Percentiles rank a stretch among this genome's conserved stretches.
These are phyloP conservation scores for Lathyrus aphaca DNA, from an alignment of 306 rosid genomes.

Conservation along the genomic window DNA sequence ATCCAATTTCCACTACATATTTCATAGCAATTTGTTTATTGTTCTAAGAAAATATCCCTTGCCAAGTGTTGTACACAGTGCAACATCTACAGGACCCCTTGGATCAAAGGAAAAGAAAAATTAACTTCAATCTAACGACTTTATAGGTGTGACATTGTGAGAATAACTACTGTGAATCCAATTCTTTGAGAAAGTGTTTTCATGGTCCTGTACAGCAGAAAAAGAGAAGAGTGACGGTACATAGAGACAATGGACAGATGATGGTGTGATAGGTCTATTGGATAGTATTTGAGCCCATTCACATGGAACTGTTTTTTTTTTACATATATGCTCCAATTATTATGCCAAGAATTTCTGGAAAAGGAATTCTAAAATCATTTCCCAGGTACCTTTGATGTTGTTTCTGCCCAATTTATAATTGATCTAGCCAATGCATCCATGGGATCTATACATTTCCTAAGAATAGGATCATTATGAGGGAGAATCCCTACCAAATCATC, in stretches of 20 bases:
- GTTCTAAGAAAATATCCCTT: too few relatives aligned
- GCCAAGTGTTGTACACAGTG: too few relatives aligned
- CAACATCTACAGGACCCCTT: too few relatives aligned
- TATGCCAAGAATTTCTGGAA: slow-evolving; percentile 7
- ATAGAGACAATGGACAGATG: neutral
- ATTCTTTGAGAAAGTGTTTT: too few relatives aligned
- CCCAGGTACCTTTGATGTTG: slow-evolving; percentile 31
- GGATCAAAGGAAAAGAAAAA: too few relatives aligned
- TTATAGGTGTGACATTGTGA: too few relatives aligned
- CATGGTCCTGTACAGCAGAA: too few relatives aligned
- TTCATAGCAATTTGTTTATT: too few relatives aligned
- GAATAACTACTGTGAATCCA: too few relatives aligned
- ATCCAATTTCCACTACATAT: too few relatives aligned
- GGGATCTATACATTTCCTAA: slow-evolving; percentile 55
- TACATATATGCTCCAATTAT: slow-evolving; percentile 19
- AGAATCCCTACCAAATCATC: slow-evolving; percentile 55
- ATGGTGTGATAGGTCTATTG: neutral
- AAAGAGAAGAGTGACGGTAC: too few relatives aligned
- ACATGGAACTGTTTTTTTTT: slow-evolving; percentile 1
- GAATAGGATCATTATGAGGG: slow-evolving; percentile 58
- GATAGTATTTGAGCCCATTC: neutral
- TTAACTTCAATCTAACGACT: too few relatives aligned
- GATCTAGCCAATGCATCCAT: slow-evolving; percentile 61
- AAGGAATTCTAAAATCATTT: slow-evolving; percentile 28
- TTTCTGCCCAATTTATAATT: slow-evolving; percentile 53